Evolutionary conservation across 2,329 filamentous ascomycete species (phyloP), one percentile per base, ranked within the genome.

Genomic region (Dothideomycetes sp.): DNA sequence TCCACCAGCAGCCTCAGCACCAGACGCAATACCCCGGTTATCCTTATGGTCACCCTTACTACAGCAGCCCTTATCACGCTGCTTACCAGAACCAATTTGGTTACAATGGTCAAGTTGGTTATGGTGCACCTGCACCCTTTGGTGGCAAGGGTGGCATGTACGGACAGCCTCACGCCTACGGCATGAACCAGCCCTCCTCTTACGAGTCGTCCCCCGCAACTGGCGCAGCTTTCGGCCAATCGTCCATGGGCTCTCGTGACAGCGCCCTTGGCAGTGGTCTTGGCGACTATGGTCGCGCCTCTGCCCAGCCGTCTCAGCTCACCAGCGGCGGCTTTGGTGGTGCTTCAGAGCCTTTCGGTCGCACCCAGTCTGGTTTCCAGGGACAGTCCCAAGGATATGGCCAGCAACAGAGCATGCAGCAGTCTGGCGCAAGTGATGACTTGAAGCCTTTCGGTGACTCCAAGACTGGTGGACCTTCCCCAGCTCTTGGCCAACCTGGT

Each of bases 161-260:
- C 51, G 73, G 68, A 22, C 76, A 77, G 49, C 73, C 75, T 31
- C 73, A 77, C 49, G 68, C 63, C 41, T 81, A 79, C 54, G 65
- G 64, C 43, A 70, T 72, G 62, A 66, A 65, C 45, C 64, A 67
- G 15, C 68, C 70, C 44, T 63, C 65, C 30, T 73, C 73, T 7
- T 79, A 75, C 49, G 78, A 81, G 33, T 72, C 74, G 2, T 73
- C 77, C 12, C 78, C 77, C 16, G 77, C 78, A 9, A 77, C 73
- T 24, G 68, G 68, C 16, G 69, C 66, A 35, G 66, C 66, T 14
- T 75, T 73, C 45, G 64, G 64, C 22, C 43, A 51, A 27, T 43
- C 44, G 22, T 62, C 64, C 12, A 57, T 66, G 49, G 64, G 67
- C 39, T 66, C 63, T 39, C 62, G 68, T 22, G 68, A 68, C 40